A percentile compares a stretch with the other conserved stretches of the same genome.
Evolutionary conservation across 73 alveolate species (phyloP).

Genomic region (Tetrahymena thermophila): DNA sequence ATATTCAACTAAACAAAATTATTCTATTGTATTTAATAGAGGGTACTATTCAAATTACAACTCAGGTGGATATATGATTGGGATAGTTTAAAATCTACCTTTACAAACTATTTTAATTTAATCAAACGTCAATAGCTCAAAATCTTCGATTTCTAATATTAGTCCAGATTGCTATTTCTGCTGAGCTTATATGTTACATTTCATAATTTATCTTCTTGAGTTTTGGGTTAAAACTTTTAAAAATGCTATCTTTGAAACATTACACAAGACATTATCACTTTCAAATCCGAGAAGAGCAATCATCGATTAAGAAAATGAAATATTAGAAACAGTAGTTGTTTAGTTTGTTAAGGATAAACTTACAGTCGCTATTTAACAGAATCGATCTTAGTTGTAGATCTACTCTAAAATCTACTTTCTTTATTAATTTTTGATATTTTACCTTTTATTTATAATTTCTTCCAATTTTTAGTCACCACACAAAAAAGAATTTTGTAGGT

Average conservation of each 20-base stretch:
- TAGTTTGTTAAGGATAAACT: neutral
- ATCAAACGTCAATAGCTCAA: neutral
- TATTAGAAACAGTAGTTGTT: neutral
- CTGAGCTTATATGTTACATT: neutral
- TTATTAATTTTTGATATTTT: too few relatives aligned
- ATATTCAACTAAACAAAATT: neutral
- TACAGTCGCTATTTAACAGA: neutral
- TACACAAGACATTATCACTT: neutral
- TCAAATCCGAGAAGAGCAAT: neutral
- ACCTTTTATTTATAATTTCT: neutral
- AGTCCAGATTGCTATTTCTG: neutral
- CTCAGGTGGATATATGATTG: neutral
- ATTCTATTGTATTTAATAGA: neutral
- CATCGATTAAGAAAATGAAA: neutral
- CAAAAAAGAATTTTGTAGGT: neutral
- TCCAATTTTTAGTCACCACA: too few relatives aligned
- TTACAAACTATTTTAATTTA: neutral
- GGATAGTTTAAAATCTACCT: neutral
- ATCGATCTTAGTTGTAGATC: neutral
- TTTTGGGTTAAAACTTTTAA: neutral
- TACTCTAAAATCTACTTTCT: neutral
- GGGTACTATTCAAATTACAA: neutral
- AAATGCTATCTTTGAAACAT: neutral
- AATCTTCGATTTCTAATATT: neutral
- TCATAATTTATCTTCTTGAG: neutral